A percentile compares a stretch with the other conserved stretches of the same genome.
Conservation (phyloP, 2,329 filamentous ascomycete genomes). For the Claviceps monticola region DNA sequence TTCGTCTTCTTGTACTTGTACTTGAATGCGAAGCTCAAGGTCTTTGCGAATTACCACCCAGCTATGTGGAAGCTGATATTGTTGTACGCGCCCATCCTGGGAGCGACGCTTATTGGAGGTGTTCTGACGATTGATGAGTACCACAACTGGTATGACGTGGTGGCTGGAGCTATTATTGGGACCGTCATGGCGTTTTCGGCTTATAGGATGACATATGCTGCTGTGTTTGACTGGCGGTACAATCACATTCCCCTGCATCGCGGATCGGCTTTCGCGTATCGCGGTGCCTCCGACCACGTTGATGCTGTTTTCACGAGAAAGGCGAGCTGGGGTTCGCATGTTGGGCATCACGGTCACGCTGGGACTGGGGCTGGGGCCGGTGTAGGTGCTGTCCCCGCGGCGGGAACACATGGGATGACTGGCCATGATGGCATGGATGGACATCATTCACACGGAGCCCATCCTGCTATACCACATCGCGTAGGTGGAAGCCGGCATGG, state of each 20-base stretch:
- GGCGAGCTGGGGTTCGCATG: conserved; percentile 4
- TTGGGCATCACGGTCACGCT: neutral
- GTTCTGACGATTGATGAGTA: conserved; percentile 59
- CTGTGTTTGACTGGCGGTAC: conserved; percentile 53
- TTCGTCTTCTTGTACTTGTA: conserved; percentile 60
- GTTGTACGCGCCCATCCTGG: conserved; percentile 52
- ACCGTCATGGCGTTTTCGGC: conserved; percentile 49
- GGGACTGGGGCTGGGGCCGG: neutral
- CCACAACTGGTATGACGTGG: conserved; percentile 64
- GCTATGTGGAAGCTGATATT: conserved; percentile 60
- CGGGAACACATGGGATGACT: neutral
- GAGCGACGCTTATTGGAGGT: conserved; percentile 53
- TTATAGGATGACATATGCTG: conserved; percentile 55
- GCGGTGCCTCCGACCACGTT: neutral
- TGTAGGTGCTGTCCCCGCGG: neutral
- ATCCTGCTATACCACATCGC: neutral
- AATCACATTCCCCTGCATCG: conserved; percentile 52
- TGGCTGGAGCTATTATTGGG: conserved; percentile 52
- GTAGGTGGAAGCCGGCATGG: neutral
- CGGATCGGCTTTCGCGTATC: conserved; percentile 13
- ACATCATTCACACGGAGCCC: neutral
- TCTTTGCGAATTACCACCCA: conserved; percentile 58
- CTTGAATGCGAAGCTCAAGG: conserved; percentile 66
- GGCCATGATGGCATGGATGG: neutral
- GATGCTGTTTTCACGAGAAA: conserved; percentile 6